Conservation (phyloP, 768 basidiomycete species). For the Xerocomus spinulosus region DNA sequence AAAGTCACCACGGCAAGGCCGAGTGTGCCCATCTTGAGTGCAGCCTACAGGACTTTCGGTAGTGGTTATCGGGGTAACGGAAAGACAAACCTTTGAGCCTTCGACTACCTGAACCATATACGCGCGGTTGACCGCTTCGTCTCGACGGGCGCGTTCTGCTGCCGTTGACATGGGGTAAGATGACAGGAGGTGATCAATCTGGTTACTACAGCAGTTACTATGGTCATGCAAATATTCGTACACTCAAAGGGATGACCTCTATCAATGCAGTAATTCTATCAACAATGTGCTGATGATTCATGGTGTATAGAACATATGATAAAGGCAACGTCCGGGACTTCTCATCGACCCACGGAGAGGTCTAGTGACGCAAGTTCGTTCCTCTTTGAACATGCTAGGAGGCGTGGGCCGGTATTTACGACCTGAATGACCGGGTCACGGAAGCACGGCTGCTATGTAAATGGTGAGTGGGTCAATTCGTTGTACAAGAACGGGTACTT, state of each 20-base stretch:
- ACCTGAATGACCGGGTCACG: conserved; percentile 37
- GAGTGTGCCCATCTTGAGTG: conserved; percentile 45
- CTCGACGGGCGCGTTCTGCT: conserved; percentile 36
- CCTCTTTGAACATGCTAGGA: conserved; percentile 38
- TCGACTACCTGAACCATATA: conserved; percentile 56
- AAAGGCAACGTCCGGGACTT: not conserved
- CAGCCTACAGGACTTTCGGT: conserved; percentile 40
- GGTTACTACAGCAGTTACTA: not conserved
- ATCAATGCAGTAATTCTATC: too few species aligned
- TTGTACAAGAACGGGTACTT: conserved; percentile 1
- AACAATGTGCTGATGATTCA: too few species aligned
- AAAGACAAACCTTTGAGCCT: conserved; percentile 46
- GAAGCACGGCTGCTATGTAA: conserved; percentile 32
- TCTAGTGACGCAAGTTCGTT: conserved; percentile 32
- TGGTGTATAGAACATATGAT: not conserved
- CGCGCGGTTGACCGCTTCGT: conserved; percentile 54
- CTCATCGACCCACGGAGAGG: not conserved
- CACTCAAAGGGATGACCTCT: too few species aligned
- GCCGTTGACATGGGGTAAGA: conserved; percentile 22
- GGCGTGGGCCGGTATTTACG: conserved; percentile 28
- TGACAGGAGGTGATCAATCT: not conserved
- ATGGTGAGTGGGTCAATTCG: not conserved
- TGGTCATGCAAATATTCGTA: not conserved
- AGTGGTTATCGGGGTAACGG: not conserved
- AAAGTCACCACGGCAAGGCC: conserved; percentile 60